Base-by-base conservation (phyloP, 73 alveolate genomes). In the Durusdinium trenchii region DNA sequence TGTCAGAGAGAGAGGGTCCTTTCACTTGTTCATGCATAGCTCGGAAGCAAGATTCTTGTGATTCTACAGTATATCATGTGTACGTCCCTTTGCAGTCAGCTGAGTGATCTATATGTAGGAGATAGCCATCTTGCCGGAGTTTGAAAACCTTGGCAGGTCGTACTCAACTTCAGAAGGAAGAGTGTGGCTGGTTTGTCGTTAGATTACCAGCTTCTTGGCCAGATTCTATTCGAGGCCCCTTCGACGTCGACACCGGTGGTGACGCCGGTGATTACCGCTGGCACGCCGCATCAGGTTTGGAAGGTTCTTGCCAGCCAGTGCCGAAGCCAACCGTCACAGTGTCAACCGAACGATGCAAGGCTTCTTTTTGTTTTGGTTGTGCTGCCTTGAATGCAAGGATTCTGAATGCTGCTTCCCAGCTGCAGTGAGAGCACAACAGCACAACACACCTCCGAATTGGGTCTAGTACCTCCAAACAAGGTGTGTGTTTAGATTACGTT, bases 161-260 rank as follows among this genome's bases (percentile, higher is more conserved):
- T 91, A 18, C 75, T 91, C 47, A 91, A 91, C 78, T 64, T 64
- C 36, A 50, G 97, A 9, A 45, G 97, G 87, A 47, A 51, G 36
- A 91, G 97, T 12, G 97, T 91, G 67, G 81, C 32, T 45, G 97
- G 97, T 42, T 50, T 91, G 48, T 91, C 97, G 45, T 45, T 91
- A 76, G 97, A 91, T 36, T 91, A 67, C 62, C 97, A 91, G 97
- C 82, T 28, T 42, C 96, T 60, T 43, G 54, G 96, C 52, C 64
- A 9, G 20, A 60, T 26, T n/a, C 81, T 9, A 67, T 42, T 30
- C 36, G 81, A 32, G 81, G 45, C 81, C 36, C 20, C 81, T 9
- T n/a, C 16, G 42, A 32, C 30, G 73, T 23, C 73, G 30, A 60
- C 73, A 1, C n/a, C 30, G 73, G 18, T 60, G 30, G 18, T 32